Conservation (phyloP, 495 filamentous ascomycete genomes). For the Xylaria intraflava region DNA sequence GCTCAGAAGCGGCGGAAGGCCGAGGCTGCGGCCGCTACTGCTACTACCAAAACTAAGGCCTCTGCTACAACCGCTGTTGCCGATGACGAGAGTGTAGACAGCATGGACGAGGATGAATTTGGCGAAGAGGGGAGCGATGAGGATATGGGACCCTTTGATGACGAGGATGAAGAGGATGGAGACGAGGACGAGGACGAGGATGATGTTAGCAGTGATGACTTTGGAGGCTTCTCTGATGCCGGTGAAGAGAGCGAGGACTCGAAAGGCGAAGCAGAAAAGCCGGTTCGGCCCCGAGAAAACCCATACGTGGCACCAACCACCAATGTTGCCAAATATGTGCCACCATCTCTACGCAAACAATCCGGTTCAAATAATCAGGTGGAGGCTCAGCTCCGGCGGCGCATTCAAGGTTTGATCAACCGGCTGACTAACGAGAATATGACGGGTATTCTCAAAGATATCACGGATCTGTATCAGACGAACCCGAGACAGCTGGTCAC, state of each 20-base stretch:
- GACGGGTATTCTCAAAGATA: conserved; percentile 67
- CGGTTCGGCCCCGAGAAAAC: conserved; percentile 36
- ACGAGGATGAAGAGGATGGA: conserved; percentile 24
- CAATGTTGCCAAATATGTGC: conserved; percentile 63
- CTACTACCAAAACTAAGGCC: background rate
- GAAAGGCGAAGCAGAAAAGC: conserved; percentile 15
- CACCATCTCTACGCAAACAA: conserved; percentile 70
- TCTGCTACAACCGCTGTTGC: background rate
- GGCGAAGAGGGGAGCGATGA: conserved; percentile 22
- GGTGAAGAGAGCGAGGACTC: too few relatives aligned
- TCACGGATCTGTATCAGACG: conserved; percentile 74
- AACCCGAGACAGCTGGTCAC: conserved; percentile 81
- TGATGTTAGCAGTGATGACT: conserved; percentile 15
- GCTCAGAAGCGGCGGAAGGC: conserved; percentile 43
- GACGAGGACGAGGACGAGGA: conserved; percentile 23
- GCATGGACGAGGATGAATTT: conserved; percentile 21
- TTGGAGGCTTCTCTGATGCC: conserved; percentile 27
- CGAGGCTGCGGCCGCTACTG: conserved; percentile 15
- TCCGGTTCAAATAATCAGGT: conserved; percentile 58
- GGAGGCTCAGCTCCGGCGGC: conserved; percentile 62
- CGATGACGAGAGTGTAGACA: background rate
- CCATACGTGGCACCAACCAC: conserved; percentile 46
- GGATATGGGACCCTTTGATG: conserved; percentile 25
- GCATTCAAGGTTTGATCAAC: conserved; percentile 84
- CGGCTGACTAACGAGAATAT: conserved; percentile 86